Evolutionary conservation across 805 yeast species (phyloP).

Genomic region (Schwanniomyces sp.): DNA sequence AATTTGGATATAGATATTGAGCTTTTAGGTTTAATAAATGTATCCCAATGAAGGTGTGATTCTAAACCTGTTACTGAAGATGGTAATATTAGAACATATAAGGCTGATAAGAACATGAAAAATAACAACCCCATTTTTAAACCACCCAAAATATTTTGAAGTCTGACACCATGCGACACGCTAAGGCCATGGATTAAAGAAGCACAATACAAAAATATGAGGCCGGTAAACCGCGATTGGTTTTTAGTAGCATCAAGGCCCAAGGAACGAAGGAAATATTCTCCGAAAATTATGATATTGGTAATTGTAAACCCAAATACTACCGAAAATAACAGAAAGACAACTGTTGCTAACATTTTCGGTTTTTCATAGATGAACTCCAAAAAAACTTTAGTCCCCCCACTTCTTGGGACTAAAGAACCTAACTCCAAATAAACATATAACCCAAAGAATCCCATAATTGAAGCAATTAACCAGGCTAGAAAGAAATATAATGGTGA

Average conservation of each 20-base stretch:
- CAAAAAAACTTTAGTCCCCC: constrained; percentile 73
- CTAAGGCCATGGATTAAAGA: constrained; percentile 56
- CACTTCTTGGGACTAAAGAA: constrained; percentile 67
- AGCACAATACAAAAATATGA: constrained; percentile 25
- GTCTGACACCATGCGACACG: constrained; percentile 54
- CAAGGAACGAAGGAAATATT: constrained; percentile 49
- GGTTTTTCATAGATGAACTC: constrained; percentile 69
- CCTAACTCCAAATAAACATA: constrained; percentile 70
- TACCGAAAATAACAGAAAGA: constrained; percentile 49
- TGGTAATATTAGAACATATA: constrained; percentile 57
- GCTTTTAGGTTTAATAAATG: constrained; percentile 31
- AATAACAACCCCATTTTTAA: constrained; percentile 56
- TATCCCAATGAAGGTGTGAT: constrained; percentile 35
- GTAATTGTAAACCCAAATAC: constrained; percentile 56
- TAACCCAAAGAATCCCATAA: constrained; percentile 65
- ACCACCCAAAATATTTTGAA: constrained; percentile 64
- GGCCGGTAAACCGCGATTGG: constrained; percentile 32
- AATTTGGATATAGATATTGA: constrained; percentile 43
- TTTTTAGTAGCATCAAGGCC: constrained; percentile 40
- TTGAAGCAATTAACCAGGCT: constrained; percentile 64
- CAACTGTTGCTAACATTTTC: constrained; percentile 50
- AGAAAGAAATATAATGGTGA: constrained; percentile 58
- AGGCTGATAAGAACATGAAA: constrained; percentile 56
- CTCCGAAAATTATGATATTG: constrained; percentile 61
- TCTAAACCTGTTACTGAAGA: constrained; percentile 41